A percentile compares a stretch with the other conserved stretches of the same genome.
phyloP scores from a whole-genome alignment of 495 filamentous ascomycete species.

The Penicillium herquei region DNA sequence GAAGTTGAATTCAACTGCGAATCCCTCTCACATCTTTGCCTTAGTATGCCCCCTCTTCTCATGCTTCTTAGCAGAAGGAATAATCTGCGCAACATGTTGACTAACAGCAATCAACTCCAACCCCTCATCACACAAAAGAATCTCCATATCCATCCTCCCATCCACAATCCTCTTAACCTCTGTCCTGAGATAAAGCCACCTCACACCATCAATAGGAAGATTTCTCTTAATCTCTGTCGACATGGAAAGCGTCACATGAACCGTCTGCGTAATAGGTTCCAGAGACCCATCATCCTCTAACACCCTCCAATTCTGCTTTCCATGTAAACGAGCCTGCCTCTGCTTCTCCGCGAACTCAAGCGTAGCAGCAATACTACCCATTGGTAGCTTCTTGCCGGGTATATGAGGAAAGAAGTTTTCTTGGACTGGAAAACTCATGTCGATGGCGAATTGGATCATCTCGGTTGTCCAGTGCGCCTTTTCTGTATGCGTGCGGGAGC shows the following conservation, averaged over 20 bases:
- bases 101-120: not conserved
- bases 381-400: not conserved
- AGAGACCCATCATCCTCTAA: not conserved
- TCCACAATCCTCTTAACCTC: not conserved
- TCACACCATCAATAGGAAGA: not conserved
- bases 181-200: not conserved
- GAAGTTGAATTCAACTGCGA: no score
- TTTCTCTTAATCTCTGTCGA: slow-evolving; percentile 1
- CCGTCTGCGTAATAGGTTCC: not conserved
- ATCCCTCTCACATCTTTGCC: not conserved
- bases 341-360: not conserved
- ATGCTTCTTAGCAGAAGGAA: not conserved
- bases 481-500: not conserved
- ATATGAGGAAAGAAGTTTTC: not conserved
- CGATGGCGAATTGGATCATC: not conserved
- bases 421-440: not conserved
- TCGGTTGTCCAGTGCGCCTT: not conserved
- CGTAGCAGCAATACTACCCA: not conserved
- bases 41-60: not conserved
- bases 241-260: not conserved
- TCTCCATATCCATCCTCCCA: not conserved
- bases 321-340: not conserved
- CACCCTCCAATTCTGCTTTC: not conserved
- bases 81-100: not conserved
- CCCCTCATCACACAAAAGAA: not conserved